Evolutionary conservation across 2,329 filamentous ascomycete genomes (phyloP).

Genomic region (Lachnellula cervina): DNA sequence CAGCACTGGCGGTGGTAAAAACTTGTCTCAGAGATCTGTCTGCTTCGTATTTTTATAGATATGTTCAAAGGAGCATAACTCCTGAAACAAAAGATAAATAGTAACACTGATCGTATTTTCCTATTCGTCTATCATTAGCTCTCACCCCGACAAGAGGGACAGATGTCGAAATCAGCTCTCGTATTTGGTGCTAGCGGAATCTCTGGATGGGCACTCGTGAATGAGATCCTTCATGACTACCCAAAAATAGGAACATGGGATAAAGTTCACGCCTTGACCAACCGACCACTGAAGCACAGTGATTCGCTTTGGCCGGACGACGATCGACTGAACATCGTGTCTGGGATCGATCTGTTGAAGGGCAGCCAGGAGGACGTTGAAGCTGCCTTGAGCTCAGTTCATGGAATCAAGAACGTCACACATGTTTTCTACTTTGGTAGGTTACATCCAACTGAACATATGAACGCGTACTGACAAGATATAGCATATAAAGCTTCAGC

Average conservation of each 20-base stretch:
- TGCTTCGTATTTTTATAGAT: background rate
- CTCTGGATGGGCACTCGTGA: constrained; percentile 45
- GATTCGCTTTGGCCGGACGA: constrained; percentile 37
- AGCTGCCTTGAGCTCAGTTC: constrained; percentile 30
- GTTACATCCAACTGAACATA: constrained; percentile 1
- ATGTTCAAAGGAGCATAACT: background rate
- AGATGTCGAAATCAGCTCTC: constrained; percentile 9
- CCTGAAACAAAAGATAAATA: too few species aligned
- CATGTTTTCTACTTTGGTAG: constrained; percentile 40
- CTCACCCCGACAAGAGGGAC: background rate
- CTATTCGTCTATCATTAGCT: too few species aligned
- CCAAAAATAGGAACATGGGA: constrained; percentile 40
- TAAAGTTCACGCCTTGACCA: constrained; percentile 44
- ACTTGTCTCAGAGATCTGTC: too few species aligned
- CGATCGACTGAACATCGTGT: constrained; percentile 36
- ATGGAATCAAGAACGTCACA: constrained; percentile 35
- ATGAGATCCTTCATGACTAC: constrained; percentile 42
- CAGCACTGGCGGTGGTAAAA: too few species aligned
- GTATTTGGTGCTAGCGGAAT: constrained; percentile 43
- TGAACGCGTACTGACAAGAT: background rate
- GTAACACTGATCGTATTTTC: too few species aligned
- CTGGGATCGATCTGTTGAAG: constrained; percentile 38
- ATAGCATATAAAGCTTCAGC: constrained; percentile 38
- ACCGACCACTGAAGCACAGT: constrained; percentile 35
- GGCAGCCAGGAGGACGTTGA: constrained; percentile 37